These are phyloP conservation scores for Desmodesmus armatus DNA, from an alignment of 139 green algal species.

Conservation along the genomic window DNA sequence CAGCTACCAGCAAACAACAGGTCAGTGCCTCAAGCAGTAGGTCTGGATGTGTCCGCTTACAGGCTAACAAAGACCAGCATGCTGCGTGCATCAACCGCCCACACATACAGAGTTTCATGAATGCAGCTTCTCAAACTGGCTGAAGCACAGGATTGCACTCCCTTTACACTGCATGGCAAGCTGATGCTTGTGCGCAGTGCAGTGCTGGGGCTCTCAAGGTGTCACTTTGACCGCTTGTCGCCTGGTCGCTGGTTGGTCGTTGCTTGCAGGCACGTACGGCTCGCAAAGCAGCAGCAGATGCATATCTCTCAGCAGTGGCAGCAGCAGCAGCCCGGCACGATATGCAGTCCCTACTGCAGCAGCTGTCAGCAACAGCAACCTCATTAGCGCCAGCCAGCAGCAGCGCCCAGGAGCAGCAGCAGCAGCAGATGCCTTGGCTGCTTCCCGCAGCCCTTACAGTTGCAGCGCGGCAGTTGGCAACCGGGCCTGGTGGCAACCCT, in stretches of 20 bases:
- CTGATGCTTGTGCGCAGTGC: too few species aligned
- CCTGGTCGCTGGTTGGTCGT: too few species aligned
- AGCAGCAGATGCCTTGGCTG: neutral
- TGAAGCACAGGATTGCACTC: too few species aligned
- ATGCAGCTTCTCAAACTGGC: neutral
- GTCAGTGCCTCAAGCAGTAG: too few species aligned
- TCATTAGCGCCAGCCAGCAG: neutral
- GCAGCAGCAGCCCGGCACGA: constrained; percentile 24
- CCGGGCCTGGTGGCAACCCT: constrained; percentile 7
- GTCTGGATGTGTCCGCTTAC: too few species aligned
- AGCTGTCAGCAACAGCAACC: neutral
- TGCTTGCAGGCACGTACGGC: constrained; percentile 1
- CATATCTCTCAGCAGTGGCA: constrained; percentile 7
- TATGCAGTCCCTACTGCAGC: constrained; percentile 12
- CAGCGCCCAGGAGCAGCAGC: neutral
- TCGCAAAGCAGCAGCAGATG: neutral
- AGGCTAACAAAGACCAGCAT: too few species aligned
- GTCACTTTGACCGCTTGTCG: neutral
- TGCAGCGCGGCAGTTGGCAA: constrained; percentile 16
- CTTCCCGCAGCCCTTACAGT: constrained; percentile 1
- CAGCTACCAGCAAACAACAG: neutral
- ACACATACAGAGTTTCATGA: neutral
- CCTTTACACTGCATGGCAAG: too few species aligned
- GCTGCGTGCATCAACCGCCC: too few species aligned
- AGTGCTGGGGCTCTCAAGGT: too few species aligned